Base-by-base conservation (phyloP, 345 rosid species). In the Eucalyptus sp. region DNA sequence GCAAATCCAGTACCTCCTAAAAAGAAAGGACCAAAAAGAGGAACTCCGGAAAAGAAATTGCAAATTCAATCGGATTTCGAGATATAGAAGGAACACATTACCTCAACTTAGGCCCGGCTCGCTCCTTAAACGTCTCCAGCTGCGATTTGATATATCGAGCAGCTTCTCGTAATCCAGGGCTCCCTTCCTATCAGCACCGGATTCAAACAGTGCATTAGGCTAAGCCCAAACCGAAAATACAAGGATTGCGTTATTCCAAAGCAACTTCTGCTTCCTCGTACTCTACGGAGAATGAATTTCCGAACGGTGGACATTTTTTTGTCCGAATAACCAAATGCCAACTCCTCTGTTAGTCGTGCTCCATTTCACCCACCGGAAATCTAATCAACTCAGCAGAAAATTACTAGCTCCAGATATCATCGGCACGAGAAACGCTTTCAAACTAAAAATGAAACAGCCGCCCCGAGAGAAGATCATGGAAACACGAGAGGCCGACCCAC, bases 81-180 rank as follows among this genome's bases (percentile, higher is more conserved):
- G 48, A 37, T 37, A 37, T 37, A 76, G 83, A 37, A 5, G 83
- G 48, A 41, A 76, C 46, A 76, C 14, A 11, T 76, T 91, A 98
- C 99, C 95, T 96, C 89, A 94, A 52, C 87, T 93, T 91, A 10
- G 97, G 89, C 68, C 98, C 98, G 92, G 99, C 98, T 92, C 96
- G 94, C 90, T 95, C 91, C 91, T 95, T 96, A 86, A 95, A 54
- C 91, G 50, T 91, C 91, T 96, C 97, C 90, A 97, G 92, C 91
- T 96, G 96, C 31, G 90, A 79, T 92, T 92, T 97, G 37, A 98
- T 97, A 90, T 98, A 98, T 41, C 24, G 51, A 76, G 99, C 99
- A 86, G 99, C 99, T 93, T 96, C 94, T 89, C 91, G 94, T 86
- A 98, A 92, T 15, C 99, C 99, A 1, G 94, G 95, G 85, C 96